phyloP scores from a whole-genome alignment of 192 early-diverging fungal genomes.

The Umbelopsis vinacea region DNA sequence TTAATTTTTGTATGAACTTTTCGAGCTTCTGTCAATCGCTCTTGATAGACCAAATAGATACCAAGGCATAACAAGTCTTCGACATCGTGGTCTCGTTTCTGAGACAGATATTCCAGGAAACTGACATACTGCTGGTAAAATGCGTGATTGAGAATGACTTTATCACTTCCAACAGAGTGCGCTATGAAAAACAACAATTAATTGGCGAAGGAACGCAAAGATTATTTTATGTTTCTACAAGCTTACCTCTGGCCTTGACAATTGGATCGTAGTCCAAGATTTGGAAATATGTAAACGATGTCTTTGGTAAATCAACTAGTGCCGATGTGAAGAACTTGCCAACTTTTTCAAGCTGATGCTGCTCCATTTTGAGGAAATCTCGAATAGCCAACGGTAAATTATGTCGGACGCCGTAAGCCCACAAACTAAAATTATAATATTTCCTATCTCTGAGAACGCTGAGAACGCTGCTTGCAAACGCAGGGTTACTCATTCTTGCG shows the following conservation, averaged over 20 bases:
- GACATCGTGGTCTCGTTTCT: slow-evolving; percentile 30
- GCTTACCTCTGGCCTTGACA: slow-evolving; percentile 52
- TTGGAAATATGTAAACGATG: slow-evolving; percentile 9
- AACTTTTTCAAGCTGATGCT: slow-evolving; percentile 1
- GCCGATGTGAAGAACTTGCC: slow-evolving; percentile 41
- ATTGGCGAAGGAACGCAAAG: not conserved
- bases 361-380: slow-evolving; percentile 36
- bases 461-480: slow-evolving; percentile 36
- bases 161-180: slow-evolving; percentile 31
- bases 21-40: slow-evolving; percentile 47
- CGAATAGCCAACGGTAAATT: slow-evolving; percentile 34
- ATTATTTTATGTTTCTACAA: not conserved
- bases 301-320: slow-evolving; percentile 24
- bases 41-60: slow-evolving; percentile 51
- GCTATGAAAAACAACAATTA: slow-evolving; percentile 20
- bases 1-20: not conserved
- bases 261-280: slow-evolving; percentile 49
- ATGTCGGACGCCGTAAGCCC: slow-evolving; percentile 45
- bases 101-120: slow-evolving; percentile 41
- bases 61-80: slow-evolving; percentile 42
- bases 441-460: slow-evolving; percentile 35
- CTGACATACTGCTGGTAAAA: slow-evolving; percentile 43
- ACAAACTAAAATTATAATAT: slow-evolving; percentile 38
- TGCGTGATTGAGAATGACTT: slow-evolving; percentile 44
- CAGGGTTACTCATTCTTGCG: slow-evolving; percentile 24